phyloP scores from a whole-genome alignment of 495 filamentous ascomycete species.

The Penicillium ochrochloron region DNA sequence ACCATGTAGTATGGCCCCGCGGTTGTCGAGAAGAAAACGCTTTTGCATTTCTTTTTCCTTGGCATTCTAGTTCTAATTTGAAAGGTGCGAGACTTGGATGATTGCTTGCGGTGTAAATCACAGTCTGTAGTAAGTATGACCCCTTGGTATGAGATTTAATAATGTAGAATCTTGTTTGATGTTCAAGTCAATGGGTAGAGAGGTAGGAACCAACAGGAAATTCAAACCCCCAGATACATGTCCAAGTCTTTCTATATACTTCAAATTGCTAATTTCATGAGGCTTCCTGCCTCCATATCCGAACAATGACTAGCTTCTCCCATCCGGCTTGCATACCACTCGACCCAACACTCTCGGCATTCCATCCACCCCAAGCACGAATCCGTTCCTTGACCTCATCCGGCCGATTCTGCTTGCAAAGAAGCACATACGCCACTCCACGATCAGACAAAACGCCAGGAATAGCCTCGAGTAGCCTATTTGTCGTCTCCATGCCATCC shows the following conservation, averaged over 20 bases:
- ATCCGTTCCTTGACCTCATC: slow-evolving; percentile 73
- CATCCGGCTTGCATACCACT: slow-evolving; percentile 89
- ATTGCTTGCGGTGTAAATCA: neutral
- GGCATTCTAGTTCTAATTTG: neutral
- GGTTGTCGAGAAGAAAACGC: neutral
- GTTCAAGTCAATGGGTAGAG: neutral
- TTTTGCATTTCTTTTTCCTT: neutral
- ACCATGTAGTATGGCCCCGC: neutral
- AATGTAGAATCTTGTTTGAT: neutral
- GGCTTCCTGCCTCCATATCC: slow-evolving; percentile 65
- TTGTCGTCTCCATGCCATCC: slow-evolving; percentile 93
- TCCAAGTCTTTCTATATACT: neutral
- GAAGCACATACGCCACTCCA: slow-evolving; percentile 85
- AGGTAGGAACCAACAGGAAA: neutral
- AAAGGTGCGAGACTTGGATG: neutral
- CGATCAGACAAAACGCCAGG: slow-evolving; percentile 61
- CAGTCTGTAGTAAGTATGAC: neutral
- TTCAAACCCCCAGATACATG: neutral
- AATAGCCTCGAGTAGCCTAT: slow-evolving; percentile 71
- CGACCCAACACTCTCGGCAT: slow-evolving; percentile 74
- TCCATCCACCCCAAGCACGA: slow-evolving; percentile 65
- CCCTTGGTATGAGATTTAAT: neutral
- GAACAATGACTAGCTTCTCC: slow-evolving; percentile 84
- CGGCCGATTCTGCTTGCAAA: slow-evolving; percentile 86
- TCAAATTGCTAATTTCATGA: neutral